Evolutionary conservation across 2,329 filamentous ascomycete species (phyloP).

Genomic region (Orbilia oligospora): DNA sequence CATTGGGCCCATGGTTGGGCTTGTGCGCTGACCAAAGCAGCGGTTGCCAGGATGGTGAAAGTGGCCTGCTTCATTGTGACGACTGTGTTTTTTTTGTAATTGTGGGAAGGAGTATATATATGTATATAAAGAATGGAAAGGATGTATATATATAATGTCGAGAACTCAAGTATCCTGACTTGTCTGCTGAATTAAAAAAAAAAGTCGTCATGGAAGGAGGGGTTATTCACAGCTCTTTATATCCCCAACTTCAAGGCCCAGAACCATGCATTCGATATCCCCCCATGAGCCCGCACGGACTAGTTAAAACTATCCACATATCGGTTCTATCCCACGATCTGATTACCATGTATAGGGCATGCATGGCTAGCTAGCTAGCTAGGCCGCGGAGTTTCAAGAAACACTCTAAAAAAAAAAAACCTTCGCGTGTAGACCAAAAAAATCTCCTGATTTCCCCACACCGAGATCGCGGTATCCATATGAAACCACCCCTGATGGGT

Average conservation of each 20-base stretch:
- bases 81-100: background rate
- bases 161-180: conserved; percentile 22
- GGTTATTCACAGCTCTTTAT: conserved; percentile 26
- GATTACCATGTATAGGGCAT: background rate
- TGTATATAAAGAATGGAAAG: background rate
- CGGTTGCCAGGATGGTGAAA: conserved; percentile 36
- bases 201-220: conserved; percentile 1
- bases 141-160: background rate
- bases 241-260: conserved; percentile 14
- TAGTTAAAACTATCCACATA: background rate
- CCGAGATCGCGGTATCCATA: conserved; percentile 15
- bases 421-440: too few relatives aligned
- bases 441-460: conserved; percentile 19
- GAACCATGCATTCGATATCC: background rate
- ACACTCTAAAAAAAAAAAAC: background rate
- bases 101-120: conserved; percentile 1
- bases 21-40: conserved; percentile 60
- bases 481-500: conserved; percentile 35
- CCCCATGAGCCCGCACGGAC: background rate
- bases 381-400: conserved; percentile 5
- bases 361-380: too few relatives aligned
- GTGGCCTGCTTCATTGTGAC: conserved; percentile 44
- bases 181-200: conserved; percentile 27
- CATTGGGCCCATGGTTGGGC: conserved; percentile 61
- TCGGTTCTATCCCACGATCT: conserved; percentile 19